Evolutionary conservation across 306 rosid genomes (phyloP), one percentile per base, ranked within the genome.

Genomic region (Potentilla sterilis): DNA sequence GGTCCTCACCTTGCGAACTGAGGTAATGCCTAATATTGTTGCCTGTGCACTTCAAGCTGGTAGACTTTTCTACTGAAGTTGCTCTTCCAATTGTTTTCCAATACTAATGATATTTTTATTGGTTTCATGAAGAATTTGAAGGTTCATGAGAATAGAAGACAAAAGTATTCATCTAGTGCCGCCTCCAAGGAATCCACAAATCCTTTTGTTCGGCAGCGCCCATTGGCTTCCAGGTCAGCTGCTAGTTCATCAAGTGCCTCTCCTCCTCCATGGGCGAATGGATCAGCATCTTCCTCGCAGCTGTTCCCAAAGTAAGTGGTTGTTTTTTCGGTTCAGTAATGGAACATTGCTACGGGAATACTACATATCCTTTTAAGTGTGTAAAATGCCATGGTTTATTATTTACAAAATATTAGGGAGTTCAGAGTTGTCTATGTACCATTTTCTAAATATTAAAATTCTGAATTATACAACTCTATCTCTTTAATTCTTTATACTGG

Each of bases 171-270:
- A 38, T 75, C 97, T n/a, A 47, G 80, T 40, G 86, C 89, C 18
- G 86, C 89, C 18, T 85, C 97, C 28, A 95, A 89, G 91, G 99
- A 95, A 37, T 74, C 96, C 74, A 83, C 93, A 19, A 92, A 92
- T 85, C 98, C 98, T 82, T 95, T 95, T 81, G 92, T 95, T 34
- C 97, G 97, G 55, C 97, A 95, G 52, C 97, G 96, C 59, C 97
- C 98, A 9, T 80, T 95, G 81, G 93, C 94, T 80, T 66, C 93
- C 44, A 88, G 89, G 79, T 55, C 94, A 9, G 87, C 89, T 79
- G 90, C 96, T 63, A 89, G 93, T 81, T 40, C 87, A 76, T 90
- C 97, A 46, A 87, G 78, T 82, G 87, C 89, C 40, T 85, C 96
- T 4, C 93, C 96, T 59, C 87, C 89, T 76, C 97, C 98, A 51